A percentile compares a stretch with the other conserved stretches of the same genome.
phyloP scores from a whole-genome alignment of 1,284 basidiomycete species.

The Trichosporon asahii region DNA sequence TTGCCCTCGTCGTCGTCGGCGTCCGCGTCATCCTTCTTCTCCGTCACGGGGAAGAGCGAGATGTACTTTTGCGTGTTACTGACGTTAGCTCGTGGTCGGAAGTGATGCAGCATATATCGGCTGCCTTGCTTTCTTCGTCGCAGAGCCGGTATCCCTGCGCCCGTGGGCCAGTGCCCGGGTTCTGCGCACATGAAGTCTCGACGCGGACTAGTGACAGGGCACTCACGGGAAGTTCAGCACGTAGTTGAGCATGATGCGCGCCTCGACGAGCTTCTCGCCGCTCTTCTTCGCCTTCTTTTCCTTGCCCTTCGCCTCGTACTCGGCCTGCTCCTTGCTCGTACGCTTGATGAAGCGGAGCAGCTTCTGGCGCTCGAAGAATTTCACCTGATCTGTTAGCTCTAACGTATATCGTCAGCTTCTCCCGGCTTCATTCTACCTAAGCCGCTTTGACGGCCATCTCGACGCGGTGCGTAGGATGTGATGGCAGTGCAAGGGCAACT shows the following conservation, averaged over 20 bases:
- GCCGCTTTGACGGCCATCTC: no score
- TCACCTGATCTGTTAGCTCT: conserved; percentile 55
- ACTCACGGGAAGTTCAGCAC: conserved; percentile 62
- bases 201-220: no score
- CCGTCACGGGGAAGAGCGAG: conserved; percentile 69
- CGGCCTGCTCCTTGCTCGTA: conserved; percentile 57
- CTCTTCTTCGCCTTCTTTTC: conserved; percentile 47
- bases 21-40: conserved; percentile 14
- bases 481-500: no score
- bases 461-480: no score
- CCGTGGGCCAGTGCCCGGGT: no score
- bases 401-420: no score
- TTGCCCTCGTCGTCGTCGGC: conserved; percentile 25
- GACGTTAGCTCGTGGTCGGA: conserved; percentile 38
- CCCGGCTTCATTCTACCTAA: no score
- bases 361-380: conserved; percentile 86
- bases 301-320: conserved; percentile 46
- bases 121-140: no score
- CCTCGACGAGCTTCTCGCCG: conserved; percentile 57
- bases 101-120: no score
- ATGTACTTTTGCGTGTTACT: conserved; percentile 78
- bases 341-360: conserved; percentile 67
- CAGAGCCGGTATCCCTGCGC: no score
- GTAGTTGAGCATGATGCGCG: conserved; percentile 76
- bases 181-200: no score